Base-by-base conservation (phyloP, 257 asterid genomes). In the Plantago ovata region DNA sequence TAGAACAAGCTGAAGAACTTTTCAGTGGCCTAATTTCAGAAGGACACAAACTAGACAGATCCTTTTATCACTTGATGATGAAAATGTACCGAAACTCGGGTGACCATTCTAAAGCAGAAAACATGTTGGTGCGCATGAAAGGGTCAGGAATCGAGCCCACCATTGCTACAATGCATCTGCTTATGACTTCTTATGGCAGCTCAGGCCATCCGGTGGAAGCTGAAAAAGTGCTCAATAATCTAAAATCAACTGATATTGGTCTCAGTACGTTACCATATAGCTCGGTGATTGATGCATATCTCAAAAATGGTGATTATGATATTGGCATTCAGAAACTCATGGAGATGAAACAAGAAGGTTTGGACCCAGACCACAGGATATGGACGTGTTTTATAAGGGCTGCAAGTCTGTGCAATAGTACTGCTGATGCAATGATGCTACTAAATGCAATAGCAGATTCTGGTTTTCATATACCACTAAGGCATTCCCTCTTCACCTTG, bases 31-130 rank as follows among this genome's bases (percentile, higher is more conserved):
- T 92, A 50, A 75, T 56, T 71, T 74, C 83, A 13, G 87, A 75
- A 63, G 95, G 88, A 23, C 68, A 60, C 52, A 81, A 74, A 61
- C 68, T 88, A 58, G 69, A 92, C 64, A 83, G 98, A 45, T 88
- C 97, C 8, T 84, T 92, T 69, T 92, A 85, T 73, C 98, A 92
- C 72, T 71, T 92, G 74, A 92, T 92, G 98, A 88, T 92, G 95
- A 92, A 86, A 75, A 80, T 92, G 90, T 92, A 85, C 58, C 71
- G 98, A 82, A 82, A 63, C 60, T 79, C 80, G 1, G 94, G 84
- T 9, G 68, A 85, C 65, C 88, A 84, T 57, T 67, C 77, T 38
- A 76, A 92, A 76, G 97, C 98, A 38, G 97, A 88, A 78, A 65
- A 74, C 40, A 67, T 92, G 70, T 72, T 88, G 33, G 77, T 53